phyloP scores from a whole-genome alignment of 2,329 filamentous ascomycete genomes.

The Nemania abortiva region DNA sequence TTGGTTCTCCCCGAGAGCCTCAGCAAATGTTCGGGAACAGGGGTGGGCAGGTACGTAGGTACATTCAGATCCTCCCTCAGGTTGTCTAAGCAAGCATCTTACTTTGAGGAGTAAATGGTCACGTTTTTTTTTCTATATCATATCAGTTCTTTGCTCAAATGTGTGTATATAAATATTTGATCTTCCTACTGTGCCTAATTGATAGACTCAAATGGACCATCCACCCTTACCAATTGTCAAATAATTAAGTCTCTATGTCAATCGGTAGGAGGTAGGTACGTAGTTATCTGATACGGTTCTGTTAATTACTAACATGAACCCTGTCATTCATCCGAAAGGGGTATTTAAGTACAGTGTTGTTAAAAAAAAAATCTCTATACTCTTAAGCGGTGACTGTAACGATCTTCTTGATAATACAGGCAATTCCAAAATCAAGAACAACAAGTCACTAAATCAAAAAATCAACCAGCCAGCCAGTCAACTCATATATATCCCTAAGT shows the following conservation, averaged over 20 bases:
- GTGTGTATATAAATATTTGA: neutral
- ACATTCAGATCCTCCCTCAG: neutral
- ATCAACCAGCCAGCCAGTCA: neutral
- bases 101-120: neutral
- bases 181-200: neutral
- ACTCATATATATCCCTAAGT: neutral
- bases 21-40: conserved; percentile 16
- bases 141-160: neutral
- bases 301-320: conserved; percentile 1
- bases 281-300: neutral
- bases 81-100: neutral
- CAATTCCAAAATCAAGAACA: neutral
- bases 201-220: neutral
- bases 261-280: neutral
- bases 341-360: conserved; percentile 2
- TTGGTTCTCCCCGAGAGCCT: conserved; percentile 20
- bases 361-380: neutral
- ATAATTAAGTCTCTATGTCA: neutral
- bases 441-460: neutral
- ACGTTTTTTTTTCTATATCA: neutral
- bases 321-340: neutral
- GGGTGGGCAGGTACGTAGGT: conserved; percentile 5
- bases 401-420: neutral
- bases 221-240: neutral
- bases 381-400: neutral